A percentile compares a stretch with the other conserved stretches of the same genome.
Conservation (phyloP, 331 rosid genomes). For the Malus hybrid region DNA sequence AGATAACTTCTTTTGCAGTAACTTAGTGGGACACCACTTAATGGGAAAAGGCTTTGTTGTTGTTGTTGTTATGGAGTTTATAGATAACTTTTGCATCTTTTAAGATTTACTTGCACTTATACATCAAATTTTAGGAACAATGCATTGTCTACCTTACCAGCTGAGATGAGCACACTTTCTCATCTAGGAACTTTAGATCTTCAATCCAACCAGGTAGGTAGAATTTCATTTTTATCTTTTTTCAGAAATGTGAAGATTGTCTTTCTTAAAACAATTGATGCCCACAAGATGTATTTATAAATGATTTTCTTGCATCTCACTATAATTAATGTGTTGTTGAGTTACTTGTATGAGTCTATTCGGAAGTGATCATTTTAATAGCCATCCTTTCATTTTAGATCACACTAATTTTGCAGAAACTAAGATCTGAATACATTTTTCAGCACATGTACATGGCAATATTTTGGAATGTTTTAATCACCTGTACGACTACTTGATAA, state of each 20-base stretch:
- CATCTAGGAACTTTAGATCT: constrained; percentile 80
- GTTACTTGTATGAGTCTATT: neutral
- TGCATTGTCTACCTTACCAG: constrained; percentile 54
- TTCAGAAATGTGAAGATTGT: neutral
- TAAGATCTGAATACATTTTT: neutral
- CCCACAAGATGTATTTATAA: neutral
- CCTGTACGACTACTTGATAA: too few relatives aligned
- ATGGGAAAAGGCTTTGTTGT: too few relatives aligned
- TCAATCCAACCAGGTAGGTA: constrained; percentile 78
- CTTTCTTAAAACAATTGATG: too few relatives aligned
- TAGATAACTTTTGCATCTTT: constrained; percentile 12
- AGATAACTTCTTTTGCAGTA: constrained; percentile 9
- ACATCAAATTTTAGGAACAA: constrained; percentile 53
- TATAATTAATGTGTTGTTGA: neutral
- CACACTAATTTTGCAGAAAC: neutral
- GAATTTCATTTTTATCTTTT: neutral
- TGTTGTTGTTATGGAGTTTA: constrained; percentile 3
- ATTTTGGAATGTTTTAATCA: neutral
- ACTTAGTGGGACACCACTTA: too few relatives aligned
- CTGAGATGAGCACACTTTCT: constrained; percentile 66
- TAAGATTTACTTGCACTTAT: constrained; percentile 11
- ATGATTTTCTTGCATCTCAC: neutral
- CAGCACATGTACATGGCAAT: neutral
- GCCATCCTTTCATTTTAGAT: neutral
- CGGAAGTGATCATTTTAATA: neutral